phyloP scores from a whole-genome alignment of 352 stramenopile genomes.

The Phytophthora hybrid region DNA sequence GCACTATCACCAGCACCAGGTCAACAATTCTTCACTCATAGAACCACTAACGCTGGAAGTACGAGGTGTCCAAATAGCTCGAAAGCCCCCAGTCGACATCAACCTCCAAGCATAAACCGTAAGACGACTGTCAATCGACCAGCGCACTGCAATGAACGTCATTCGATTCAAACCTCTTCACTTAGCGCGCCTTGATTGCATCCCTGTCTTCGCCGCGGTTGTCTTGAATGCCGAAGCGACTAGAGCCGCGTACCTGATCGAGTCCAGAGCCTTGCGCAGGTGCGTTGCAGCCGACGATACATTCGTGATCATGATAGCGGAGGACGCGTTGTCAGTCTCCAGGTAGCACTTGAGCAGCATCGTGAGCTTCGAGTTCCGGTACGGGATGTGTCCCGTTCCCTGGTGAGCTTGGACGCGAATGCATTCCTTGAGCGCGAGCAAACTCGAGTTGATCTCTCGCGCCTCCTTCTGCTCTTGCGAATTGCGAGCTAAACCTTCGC shows the following conservation, averaged over 20 bases:
- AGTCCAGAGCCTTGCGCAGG: constrained; percentile 41
- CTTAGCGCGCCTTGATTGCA: not conserved
- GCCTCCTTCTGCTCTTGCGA: constrained; percentile 34
- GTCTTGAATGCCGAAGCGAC: constrained; percentile 50
- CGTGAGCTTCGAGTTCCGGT: constrained; percentile 57
- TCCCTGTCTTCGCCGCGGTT: not conserved
- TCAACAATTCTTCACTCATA: not conserved
- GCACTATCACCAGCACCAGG: constrained; percentile 8
- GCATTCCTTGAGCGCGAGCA: constrained; percentile 63
- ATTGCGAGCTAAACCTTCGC: constrained; percentile 42
- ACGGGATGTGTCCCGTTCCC: constrained; percentile 36
- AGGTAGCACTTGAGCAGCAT: constrained; percentile 57
- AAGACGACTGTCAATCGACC: not conserved
- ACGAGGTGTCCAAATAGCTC: constrained; percentile 28
- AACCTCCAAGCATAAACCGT: not conserved
- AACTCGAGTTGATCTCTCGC: constrained; percentile 54
- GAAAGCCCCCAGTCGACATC: constrained; percentile 5
- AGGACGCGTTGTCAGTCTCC: constrained; percentile 20
- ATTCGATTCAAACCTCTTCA: not conserved
- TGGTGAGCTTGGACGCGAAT: constrained; percentile 40
- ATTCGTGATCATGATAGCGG: constrained; percentile 58
- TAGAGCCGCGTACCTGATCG: constrained; percentile 54
- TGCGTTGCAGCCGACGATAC: constrained; percentile 45
- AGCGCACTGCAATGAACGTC: not conserved
- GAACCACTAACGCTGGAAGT: constrained; percentile 17